Evolutionary conservation across 1,284 basidiomycete genomes (phyloP).

Genomic region (Puccinia hordei): DNA sequence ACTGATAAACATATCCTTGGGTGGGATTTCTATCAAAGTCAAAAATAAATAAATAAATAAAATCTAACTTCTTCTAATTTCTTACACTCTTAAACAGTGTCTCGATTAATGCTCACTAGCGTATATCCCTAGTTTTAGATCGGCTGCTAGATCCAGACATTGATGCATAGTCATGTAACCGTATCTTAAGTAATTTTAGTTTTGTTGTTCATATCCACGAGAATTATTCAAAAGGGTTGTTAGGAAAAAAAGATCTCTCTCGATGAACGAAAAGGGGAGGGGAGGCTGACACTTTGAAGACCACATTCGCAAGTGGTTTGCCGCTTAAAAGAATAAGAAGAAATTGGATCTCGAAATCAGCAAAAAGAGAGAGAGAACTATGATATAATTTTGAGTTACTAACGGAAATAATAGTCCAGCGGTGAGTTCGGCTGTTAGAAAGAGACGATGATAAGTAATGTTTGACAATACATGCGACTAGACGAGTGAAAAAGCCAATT

Average conservation of each 20-base stretch:
- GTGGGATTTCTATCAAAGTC: conserved; percentile 55
- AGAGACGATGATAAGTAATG: not conserved
- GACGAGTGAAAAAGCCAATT: not conserved
- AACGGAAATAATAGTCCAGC: conserved; percentile 47
- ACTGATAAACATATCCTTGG: conserved; percentile 59
- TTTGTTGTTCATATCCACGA: too few relatives aligned
- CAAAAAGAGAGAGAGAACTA: not conserved
- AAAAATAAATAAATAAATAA: not conserved
- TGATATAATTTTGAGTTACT: conserved; percentile 8
- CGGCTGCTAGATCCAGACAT: conserved; percentile 58
- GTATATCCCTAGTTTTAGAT: conserved; percentile 59
- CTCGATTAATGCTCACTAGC: conserved; percentile 54
- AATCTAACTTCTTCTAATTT: too few relatives aligned
- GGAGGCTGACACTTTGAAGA: conserved; percentile 45
- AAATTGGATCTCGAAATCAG: not conserved
- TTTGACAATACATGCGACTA: too few relatives aligned
- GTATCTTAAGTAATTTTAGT: conserved; percentile 23
- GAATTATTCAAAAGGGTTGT: too few relatives aligned
- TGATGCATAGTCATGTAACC: conserved; percentile 56
- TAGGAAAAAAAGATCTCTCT: too few relatives aligned
- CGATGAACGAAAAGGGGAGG: not conserved
- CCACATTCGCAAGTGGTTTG: conserved; percentile 39
- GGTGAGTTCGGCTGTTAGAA: conserved; percentile 34
- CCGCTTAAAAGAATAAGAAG: not conserved
- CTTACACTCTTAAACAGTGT: too few relatives aligned